phyloP scores from a whole-genome alignment of 1,284 basidiomycete genomes.

The Afroboletus lepidellus region DNA sequence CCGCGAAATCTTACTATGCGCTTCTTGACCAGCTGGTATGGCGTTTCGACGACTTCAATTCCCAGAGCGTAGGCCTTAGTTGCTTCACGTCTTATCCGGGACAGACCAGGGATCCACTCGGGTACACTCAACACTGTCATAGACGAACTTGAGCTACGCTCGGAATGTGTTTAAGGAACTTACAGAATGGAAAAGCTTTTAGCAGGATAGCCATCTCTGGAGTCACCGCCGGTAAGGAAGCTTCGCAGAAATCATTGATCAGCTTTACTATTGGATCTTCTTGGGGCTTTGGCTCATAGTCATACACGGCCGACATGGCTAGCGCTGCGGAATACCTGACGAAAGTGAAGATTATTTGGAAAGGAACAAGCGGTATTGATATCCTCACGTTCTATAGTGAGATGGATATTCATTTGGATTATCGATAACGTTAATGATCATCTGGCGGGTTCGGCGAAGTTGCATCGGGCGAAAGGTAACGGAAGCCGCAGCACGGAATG shows the following conservation, averaged over 20 bases:
- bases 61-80: neutral
- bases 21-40: neutral
- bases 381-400: neutral
- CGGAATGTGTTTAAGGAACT: neutral
- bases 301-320: neutral
- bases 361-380: neutral
- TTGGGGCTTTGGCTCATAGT: neutral
- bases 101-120: conserved; percentile 14
- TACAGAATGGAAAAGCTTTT: conserved; percentile 17
- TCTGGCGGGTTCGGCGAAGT: neutral
- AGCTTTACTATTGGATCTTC: neutral
- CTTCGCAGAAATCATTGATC: neutral
- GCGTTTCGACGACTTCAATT: neutral
- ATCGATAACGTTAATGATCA: neutral
- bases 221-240: neutral
- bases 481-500: neutral
- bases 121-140: conserved; percentile 18
- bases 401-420: neutral
- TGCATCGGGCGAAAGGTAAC: neutral
- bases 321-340: neutral
- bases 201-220: conserved; percentile 2
- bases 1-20: neutral
- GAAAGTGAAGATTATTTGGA: neutral
- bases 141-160: neutral
- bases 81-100: neutral